phyloP scores from a whole-genome alignment of 345 rosid genomes.

The Toxicodendron radicans region DNA sequence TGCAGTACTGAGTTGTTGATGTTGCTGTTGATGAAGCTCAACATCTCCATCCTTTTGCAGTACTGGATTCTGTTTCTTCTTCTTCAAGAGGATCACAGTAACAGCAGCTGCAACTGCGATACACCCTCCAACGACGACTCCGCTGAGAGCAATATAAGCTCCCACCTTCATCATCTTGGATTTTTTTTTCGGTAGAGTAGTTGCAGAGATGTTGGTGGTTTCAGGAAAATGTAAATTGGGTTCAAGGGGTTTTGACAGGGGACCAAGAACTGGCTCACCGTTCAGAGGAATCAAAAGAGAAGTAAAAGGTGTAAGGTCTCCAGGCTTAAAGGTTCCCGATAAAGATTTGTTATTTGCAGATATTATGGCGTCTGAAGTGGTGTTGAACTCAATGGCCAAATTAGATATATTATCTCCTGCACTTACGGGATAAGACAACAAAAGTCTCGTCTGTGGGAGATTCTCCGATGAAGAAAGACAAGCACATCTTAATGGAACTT shows the following conservation, averaged over 20 bases:
- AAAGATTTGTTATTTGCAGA: conserved; percentile 54
- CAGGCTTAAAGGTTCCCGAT: conserved; percentile 30
- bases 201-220: conserved; percentile 28
- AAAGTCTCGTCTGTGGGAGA: conserved; percentile 30
- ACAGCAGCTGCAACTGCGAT: conserved; percentile 55
- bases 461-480: conserved; percentile 48
- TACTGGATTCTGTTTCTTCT: conserved; percentile 32
- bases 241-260: conserved; percentile 34
- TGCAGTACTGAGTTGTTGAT: conserved; percentile 55
- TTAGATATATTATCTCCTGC: conserved; percentile 54
- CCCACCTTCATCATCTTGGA: conserved; percentile 47
- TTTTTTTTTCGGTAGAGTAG: conserved; percentile 32
- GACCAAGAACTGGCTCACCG: conserved; percentile 40
- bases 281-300: conserved; percentile 64
- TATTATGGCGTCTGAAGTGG: conserved; percentile 58
- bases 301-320: conserved; percentile 40
- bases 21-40: conserved; percentile 69
- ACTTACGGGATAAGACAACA: conserved; percentile 63
- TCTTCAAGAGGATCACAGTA: conserved; percentile 51
- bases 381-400: conserved; percentile 60
- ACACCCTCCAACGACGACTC: conserved; percentile 51
- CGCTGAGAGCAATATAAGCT: conserved; percentile 50
- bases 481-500: conserved; percentile 59
- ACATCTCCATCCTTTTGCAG: conserved; percentile 31
- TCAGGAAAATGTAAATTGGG: conserved; percentile 38